These are phyloP conservation scores for Mucuna pruriens DNA, from an alignment of 306 rosid species.

Conservation along the genomic window DNA sequence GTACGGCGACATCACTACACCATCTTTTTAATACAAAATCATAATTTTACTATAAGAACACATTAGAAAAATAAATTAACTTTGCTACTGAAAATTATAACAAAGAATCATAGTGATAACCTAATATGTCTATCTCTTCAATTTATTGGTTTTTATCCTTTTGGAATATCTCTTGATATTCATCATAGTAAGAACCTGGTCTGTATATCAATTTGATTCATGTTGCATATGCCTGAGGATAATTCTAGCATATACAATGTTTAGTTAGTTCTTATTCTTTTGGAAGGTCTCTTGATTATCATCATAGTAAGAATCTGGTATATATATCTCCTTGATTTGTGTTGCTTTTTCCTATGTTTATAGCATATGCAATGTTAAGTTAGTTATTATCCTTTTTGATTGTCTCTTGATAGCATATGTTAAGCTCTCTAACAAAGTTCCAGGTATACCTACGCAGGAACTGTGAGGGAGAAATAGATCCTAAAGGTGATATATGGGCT, in stretches of 20 bases:
- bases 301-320: background rate
- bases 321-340: constrained; percentile 16
- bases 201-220: constrained; percentile 1
- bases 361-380: constrained; percentile 28
- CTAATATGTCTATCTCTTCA: background rate
- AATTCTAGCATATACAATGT: constrained; percentile 27
- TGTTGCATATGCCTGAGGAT: constrained; percentile 17
- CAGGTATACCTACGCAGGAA: constrained; percentile 90
- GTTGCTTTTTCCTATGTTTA: constrained; percentile 3
- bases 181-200: constrained; percentile 3
- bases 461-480: constrained; percentile 74
- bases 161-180: background rate
- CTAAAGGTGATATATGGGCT: constrained; percentile 82
- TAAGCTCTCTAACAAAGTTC: constrained; percentile 50
- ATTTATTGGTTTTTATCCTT: background rate
- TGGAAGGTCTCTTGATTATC: background rate
- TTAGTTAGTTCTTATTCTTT: constrained; percentile 5
- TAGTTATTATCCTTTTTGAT: constrained; percentile 10
- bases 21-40: background rate
- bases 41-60: background rate
- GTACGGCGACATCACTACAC: constrained; percentile 18
- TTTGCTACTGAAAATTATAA: constrained; percentile 13
- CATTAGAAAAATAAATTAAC: background rate
- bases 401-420: constrained; percentile 9
- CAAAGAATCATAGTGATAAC: constrained; percentile 4